phyloP scores from a whole-genome alignment of 176 grass and related monocot genomes.

The Canna indica region DNA sequence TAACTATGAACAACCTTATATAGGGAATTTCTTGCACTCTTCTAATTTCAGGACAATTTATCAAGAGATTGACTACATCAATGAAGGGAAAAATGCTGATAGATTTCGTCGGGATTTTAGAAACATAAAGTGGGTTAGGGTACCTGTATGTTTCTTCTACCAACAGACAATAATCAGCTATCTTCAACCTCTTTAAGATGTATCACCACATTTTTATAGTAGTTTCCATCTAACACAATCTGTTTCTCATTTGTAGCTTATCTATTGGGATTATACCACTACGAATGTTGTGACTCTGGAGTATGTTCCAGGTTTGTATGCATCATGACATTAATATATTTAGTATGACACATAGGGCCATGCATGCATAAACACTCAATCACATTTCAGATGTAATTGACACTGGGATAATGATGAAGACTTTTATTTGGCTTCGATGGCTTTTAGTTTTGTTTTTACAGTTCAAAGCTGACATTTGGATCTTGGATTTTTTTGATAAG shows the following conservation, averaged over 20 bases:
- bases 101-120: conserved; percentile 95
- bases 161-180: neutral
- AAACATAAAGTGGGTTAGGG: conserved; percentile 93
- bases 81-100: conserved; percentile 97
- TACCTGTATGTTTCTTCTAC: conserved; percentile 67
- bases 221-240: neutral
- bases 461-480: neutral
- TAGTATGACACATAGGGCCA: neutral
- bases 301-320: conserved; percentile 68
- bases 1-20: neutral
- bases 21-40: conserved; percentile 11
- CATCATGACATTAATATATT: neutral
- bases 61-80: conserved; percentile 98
- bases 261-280: conserved; percentile 87
- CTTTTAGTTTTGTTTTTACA: neutral
- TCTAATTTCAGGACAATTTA: conserved; percentile 71
- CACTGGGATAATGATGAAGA: neutral
- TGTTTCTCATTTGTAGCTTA: conserved; percentile 48
- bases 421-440: neutral
- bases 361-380: neutral
- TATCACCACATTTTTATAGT: neutral
- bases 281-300: conserved; percentile 86
- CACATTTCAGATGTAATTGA: neutral
- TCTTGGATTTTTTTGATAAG: conserved; percentile 28
- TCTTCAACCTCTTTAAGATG: neutral